Percentiles rank a stretch among this genome's conserved stretches.
These are phyloP conservation scores for Mycogone perniciosa DNA, from an alignment of 2,329 filamentous ascomycete genomes.

Conservation along the genomic window DNA sequence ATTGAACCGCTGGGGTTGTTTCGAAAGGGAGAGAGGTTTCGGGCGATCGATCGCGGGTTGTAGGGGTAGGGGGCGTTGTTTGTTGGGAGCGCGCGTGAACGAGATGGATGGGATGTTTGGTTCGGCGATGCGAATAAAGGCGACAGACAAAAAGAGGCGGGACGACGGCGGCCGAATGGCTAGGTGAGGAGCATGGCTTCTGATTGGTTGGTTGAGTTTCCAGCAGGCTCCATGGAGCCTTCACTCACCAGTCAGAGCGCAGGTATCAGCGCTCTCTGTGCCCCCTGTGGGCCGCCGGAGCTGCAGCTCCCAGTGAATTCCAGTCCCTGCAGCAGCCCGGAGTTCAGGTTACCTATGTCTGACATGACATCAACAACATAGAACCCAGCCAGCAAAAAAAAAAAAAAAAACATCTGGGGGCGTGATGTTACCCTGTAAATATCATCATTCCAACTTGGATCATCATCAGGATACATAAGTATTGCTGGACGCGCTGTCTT, in stretches of 20 bases:
- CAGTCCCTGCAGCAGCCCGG: too few species aligned
- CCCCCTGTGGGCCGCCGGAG: neutral
- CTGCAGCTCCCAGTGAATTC: too few species aligned
- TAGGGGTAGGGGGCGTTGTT: neutral
- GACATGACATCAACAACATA: constrained; percentile 6
- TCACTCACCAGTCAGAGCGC: neutral
- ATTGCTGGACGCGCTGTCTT: neutral
- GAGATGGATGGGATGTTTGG: constrained; percentile 4
- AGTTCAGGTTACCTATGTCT: neutral
- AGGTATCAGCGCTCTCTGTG: neutral
- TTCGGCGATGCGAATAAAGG: constrained; percentile 4
- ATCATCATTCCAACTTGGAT: too few species aligned
- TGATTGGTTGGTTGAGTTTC: constrained; percentile 19
- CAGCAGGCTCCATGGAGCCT: neutral
- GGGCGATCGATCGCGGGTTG: neutral
- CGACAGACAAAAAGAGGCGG: constrained; percentile 1
- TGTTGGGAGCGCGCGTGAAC: neutral
- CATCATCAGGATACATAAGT: too few species aligned
- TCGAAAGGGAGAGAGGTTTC: neutral
- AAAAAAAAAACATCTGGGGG: too few species aligned
- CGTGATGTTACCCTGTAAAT: too few species aligned
- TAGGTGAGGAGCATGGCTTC: constrained; percentile 19
- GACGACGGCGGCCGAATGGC: constrained; percentile 8
- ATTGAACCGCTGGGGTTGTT: too few species aligned
- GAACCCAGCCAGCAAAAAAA: too few species aligned